Evolutionary conservation across 768 basidiomycete species (phyloP).

Genomic region (Pisolithus marmoratus): DNA sequence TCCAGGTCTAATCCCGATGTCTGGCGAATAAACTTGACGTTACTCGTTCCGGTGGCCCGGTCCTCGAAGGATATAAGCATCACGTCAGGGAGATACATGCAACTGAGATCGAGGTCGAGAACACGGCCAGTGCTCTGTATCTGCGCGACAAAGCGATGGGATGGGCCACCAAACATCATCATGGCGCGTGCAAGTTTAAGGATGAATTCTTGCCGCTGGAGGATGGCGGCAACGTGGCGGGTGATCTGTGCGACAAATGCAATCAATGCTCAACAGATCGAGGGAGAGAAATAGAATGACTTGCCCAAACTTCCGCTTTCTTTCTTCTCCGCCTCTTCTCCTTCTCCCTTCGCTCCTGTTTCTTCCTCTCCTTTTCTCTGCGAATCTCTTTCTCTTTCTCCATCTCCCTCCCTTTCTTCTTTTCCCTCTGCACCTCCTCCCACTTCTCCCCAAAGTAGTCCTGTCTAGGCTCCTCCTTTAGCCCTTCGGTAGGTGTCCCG

Average conservation of each 20-base stretch:
- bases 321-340: slow-evolving; percentile 49
- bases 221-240: slow-evolving; percentile 76
- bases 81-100: slow-evolving; percentile 71
- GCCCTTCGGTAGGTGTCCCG: slow-evolving; percentile 13
- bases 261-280: background rate
- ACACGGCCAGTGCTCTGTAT: slow-evolving; percentile 74
- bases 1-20: slow-evolving; percentile 66
- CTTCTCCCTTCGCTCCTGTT: slow-evolving; percentile 38
- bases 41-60: slow-evolving; percentile 69
- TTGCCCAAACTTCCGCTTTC: slow-evolving; percentile 72
- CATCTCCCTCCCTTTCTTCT: slow-evolving; percentile 15
- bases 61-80: slow-evolving; percentile 85
- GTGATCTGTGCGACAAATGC: slow-evolving; percentile 49
- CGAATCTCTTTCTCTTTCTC: slow-evolving; percentile 18
- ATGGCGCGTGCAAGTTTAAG: slow-evolving; percentile 78
- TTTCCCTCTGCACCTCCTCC: slow-evolving; percentile 24
- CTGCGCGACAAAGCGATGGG: slow-evolving; percentile 78
- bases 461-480: slow-evolving; percentile 9
- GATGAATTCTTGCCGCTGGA: slow-evolving; percentile 79
- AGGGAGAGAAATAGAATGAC: slow-evolving; percentile 18
- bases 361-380: slow-evolving; percentile 25
- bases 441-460: slow-evolving; percentile 20
- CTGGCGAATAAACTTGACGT: slow-evolving; percentile 75
- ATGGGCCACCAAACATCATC: slow-evolving; percentile 87
- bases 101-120: slow-evolving; percentile 66